Conservation (phyloP, 2,329 filamentous ascomycete genomes). For the Botryotinia calthae region DNA sequence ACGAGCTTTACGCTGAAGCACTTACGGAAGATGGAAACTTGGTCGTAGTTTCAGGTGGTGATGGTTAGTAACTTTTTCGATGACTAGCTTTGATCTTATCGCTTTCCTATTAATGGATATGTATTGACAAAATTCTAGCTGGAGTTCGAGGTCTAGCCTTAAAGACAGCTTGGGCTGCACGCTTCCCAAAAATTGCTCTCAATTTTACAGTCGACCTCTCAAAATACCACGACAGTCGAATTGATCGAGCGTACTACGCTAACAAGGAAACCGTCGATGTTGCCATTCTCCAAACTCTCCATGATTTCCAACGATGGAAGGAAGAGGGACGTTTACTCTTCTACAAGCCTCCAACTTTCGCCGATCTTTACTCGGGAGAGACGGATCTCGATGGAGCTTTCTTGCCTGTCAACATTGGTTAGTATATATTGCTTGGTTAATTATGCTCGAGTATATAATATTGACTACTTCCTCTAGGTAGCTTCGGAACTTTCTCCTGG, state of each 20-base stretch:
- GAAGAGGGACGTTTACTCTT: conserved; percentile 4
- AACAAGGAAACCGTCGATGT: conserved; percentile 46
- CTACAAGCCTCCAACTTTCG: conserved; percentile 1
- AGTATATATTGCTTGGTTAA: background rate
- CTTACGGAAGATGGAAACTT: conserved; percentile 1
- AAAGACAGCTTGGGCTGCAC: background rate
- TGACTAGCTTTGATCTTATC: background rate
- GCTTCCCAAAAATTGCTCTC: background rate
- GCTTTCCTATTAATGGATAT: background rate
- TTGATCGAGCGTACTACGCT: conserved; percentile 47
- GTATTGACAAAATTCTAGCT: background rate
- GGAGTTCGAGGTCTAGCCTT: background rate
- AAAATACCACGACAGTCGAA: conserved; percentile 51
- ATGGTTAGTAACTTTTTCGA: background rate
- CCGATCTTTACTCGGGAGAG: background rate
- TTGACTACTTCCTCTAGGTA: background rate
- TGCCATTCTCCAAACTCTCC: conserved; percentile 49
- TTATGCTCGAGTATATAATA: background rate
- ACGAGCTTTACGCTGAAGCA: background rate
- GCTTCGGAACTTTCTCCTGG: background rate
- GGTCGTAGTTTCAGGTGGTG: conserved; percentile 5
- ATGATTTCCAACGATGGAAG: conserved; percentile 53
- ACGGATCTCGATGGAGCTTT: conserved; percentile 8
- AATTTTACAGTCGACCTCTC: conserved; percentile 49
- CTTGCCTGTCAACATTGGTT: background rate